A percentile compares a stretch with the other conserved stretches of the same genome.
phyloP scores from a whole-genome alignment of 352 stramenopile species.

The Phytophthora litchii region DNA sequence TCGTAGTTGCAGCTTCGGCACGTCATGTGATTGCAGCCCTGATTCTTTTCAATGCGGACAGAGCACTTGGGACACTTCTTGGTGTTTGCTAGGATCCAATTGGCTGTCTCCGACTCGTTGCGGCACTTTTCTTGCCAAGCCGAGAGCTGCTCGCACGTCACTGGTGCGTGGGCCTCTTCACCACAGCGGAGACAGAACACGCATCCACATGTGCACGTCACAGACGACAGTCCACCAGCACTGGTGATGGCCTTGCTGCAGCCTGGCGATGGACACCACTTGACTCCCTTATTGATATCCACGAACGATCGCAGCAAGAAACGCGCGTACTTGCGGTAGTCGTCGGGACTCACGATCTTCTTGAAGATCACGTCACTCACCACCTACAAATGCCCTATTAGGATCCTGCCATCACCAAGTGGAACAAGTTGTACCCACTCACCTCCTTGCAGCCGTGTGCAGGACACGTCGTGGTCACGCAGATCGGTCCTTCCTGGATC shows the following conservation, averaged over 20 bases:
- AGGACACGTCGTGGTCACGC: conserved; percentile 95
- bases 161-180: conserved; percentile 96
- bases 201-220: conserved; percentile 85
- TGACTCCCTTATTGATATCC: conserved; percentile 97
- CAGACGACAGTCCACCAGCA: conserved; percentile 76
- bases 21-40: conserved; percentile 99
- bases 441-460: conserved; percentile 95
- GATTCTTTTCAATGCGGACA: conserved; percentile 99
- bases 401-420: background rate
- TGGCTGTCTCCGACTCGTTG: conserved; percentile 98
- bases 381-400: conserved; percentile 32
- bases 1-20: conserved; percentile 94
- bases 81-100: conserved; percentile 99
- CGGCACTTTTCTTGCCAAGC: conserved; percentile 97
- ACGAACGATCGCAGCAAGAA: conserved; percentile 97
- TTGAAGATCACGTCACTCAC: conserved; percentile 75
- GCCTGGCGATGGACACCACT: conserved; percentile 96
- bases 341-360: conserved; percentile 62
- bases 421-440: background rate
- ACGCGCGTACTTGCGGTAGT: conserved; percentile 90
- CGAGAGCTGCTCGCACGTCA: conserved; percentile 92
- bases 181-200: conserved; percentile 94
- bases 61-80: conserved; percentile 99
- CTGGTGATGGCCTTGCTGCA: conserved; percentile 95
- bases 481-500: conserved; percentile 92